phyloP scores from a whole-genome alignment of 2,329 filamentous ascomycete species.

The Sarocladiaceae sp. region DNA sequence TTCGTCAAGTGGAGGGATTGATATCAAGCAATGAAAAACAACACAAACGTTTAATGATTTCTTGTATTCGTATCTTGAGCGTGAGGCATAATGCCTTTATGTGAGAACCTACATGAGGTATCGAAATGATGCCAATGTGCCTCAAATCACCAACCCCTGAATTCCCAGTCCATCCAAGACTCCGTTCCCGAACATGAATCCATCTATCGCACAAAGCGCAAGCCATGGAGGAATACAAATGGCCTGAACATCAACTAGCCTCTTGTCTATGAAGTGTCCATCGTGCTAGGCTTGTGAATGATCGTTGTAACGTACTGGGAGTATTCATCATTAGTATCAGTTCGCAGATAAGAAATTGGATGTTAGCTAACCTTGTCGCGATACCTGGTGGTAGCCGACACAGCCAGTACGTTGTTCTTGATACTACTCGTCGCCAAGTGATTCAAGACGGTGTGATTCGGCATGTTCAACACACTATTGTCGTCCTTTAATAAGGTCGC shows the following conservation, averaged over 20 bases:
- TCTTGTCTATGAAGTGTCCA: not conserved
- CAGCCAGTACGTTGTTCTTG: constrained; percentile 91
- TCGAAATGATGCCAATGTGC: not conserved
- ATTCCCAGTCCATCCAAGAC: not conserved
- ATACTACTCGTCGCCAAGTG: constrained; percentile 97
- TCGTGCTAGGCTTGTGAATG: constrained; percentile 77
- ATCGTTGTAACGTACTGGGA: constrained; percentile 91
- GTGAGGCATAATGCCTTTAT: no score
- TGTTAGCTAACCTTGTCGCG: constrained; percentile 87
- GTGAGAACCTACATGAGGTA: no score
- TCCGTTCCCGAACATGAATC: not conserved
- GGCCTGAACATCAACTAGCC: not conserved
- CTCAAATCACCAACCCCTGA: not conserved
- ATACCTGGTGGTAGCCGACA: constrained; percentile 95
- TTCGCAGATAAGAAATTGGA: no score
- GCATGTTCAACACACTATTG: constrained; percentile 93
- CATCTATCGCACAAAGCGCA: no score
- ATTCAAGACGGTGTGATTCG: constrained; percentile 95
- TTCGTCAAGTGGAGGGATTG: constrained; percentile 71
- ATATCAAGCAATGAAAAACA: not conserved
- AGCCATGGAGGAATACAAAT: not conserved
- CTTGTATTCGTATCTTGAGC: no score
- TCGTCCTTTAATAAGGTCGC: constrained; percentile 94
- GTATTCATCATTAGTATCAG: constrained; percentile 1
- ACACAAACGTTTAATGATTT: not conserved